Percentiles rank a stretch among this genome's conserved stretches.
These are phyloP conservation scores for Tetrahymena malaccensis DNA, from an alignment of 73 alveolate species.

Conservation along the genomic window DNA sequence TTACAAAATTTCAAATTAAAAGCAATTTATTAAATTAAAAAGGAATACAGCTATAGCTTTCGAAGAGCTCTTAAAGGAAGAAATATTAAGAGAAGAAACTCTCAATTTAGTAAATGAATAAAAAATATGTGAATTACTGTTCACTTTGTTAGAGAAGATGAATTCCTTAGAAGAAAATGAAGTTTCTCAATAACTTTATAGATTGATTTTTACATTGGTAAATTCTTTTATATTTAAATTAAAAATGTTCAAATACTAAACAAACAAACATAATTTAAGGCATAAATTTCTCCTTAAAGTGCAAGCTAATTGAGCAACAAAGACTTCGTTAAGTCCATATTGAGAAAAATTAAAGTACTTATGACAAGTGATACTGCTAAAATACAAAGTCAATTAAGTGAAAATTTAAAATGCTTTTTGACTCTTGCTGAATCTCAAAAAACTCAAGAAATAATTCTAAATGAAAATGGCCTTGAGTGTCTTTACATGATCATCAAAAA, in stretches of 20 bases:
- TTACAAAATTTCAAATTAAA: not conserved
- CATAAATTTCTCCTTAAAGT: not conserved
- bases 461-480: not conserved
- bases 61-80: not conserved
- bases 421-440: not conserved
- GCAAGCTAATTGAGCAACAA: not conserved
- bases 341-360: not conserved
- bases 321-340: not conserved
- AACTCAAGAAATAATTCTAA: not conserved
- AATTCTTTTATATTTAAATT: not conserved
- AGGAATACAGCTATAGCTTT: not conserved
- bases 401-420: not conserved
- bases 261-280: not conserved
- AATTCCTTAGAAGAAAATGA: not conserved
- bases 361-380: not conserved
- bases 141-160: not conserved
- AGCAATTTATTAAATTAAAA: not conserved
- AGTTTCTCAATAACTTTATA: not conserved
- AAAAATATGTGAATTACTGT: not conserved
- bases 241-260: not conserved
- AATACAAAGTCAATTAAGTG: not conserved
- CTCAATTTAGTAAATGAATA: not conserved
- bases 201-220: not conserved
- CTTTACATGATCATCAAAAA: not conserved
- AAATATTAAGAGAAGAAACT: not conserved